Base-by-base conservation (phyloP, 1,284 basidiomycete genomes). In the Cutaneotrichosporon daszewskae region DNA sequence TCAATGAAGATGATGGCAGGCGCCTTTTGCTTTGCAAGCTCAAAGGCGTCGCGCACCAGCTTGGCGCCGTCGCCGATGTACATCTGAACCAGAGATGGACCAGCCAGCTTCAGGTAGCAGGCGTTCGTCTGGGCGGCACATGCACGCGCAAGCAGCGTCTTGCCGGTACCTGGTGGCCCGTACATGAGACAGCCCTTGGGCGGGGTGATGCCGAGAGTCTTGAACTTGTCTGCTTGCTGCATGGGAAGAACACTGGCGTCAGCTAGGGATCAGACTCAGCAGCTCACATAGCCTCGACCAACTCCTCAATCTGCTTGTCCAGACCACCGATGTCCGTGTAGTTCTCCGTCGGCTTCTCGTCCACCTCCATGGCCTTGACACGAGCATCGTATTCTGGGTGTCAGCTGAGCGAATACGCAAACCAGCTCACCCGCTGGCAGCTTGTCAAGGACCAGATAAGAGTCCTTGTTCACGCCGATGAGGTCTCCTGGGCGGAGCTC, bases 1-100 rank as follows among this genome's bases (percentile, higher is more conserved):
- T 98, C 94, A 68, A 98, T 97, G 71, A 98, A 98, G 41, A 98
- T 90, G 59, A 98, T 98, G 14, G 91, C 92, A 4, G 94, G 94
- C 4, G 92, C 88, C 66, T 97, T 91, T 66, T 97, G 90, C 71
- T 96, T 92, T n/a, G 95, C 94, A 14, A 96, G 84, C 53, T 91
- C 83, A 78, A 98, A 98, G 25, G 96, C 77, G 61, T 98, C 94
- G 49, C 95, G 84, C 17, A 98, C 95, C 33, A 97, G 83, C 73
- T 97, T 97, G 43, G 94, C 92, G 28, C 95, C 84, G 64, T 85
- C 84, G 67, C 84, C 84, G 57, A 87, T 85, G 69, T 84, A 87
- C 84, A 87, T 87, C 71, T 76, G 55, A 22, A 46, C 44, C 22
- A 46, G 44, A 18, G 82, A 83, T 2, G 84, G 84, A 24, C 83